Conservation (phyloP, 805 yeast species). For the Grigorovia humatica region DNA sequence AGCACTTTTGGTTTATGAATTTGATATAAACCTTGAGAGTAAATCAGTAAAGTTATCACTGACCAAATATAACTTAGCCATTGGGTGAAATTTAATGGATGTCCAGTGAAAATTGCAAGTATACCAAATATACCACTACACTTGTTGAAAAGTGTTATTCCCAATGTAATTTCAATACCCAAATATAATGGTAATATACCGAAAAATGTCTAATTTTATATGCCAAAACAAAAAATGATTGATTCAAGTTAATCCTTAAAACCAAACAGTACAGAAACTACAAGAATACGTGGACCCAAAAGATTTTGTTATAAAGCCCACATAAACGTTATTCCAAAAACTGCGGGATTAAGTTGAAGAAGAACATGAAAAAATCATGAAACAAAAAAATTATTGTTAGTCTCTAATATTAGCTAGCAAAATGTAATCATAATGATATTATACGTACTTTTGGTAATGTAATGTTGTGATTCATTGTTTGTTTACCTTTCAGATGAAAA, state of each 20-base stretch:
- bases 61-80: conserved; percentile 70
- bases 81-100: conserved; percentile 71
- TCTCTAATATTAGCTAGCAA: too few relatives aligned
- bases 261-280: too few relatives aligned
- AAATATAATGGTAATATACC: conserved; percentile 66
- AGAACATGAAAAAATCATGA: too few relatives aligned
- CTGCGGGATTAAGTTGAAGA: too few relatives aligned
- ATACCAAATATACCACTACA: conserved; percentile 85
- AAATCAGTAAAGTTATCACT: conserved; percentile 51
- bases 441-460: not conserved
- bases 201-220: conserved; percentile 42
- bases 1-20: conserved; percentile 48
- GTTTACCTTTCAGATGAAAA: not conserved
- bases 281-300: too few relatives aligned
- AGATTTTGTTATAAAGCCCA: too few relatives aligned
- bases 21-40: conserved; percentile 44
- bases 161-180: conserved; percentile 76
- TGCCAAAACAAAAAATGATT: too few relatives aligned
- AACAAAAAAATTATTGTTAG: too few relatives aligned
- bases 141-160: conserved; percentile 72
- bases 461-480: not conserved
- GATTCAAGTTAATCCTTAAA: too few relatives aligned
- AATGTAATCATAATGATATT: too few relatives aligned
- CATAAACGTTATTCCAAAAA: too few relatives aligned
- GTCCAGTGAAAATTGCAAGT: conserved; percentile 79